Base-by-base conservation (phyloP, 2,329 filamentous ascomycete genomes). In the Pyrenophora teres region DNA sequence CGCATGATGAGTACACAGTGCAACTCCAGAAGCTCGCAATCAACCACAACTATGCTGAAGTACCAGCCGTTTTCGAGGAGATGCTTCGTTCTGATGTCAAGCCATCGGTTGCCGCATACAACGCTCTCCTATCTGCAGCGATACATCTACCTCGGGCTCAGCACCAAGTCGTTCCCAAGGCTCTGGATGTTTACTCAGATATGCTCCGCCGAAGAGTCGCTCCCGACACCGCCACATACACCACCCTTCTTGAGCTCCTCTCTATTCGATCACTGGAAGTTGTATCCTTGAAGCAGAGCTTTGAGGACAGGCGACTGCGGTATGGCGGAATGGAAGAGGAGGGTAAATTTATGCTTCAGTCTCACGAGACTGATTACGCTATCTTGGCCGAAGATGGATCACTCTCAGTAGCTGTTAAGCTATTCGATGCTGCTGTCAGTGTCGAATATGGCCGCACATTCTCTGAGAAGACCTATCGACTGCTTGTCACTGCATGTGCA, bases 141-240 rank as follows among this genome's bases (percentile, higher is more conserved):
- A 90, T 97, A 56, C 83, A 90, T 62, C 83, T 97, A 15, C 90
- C 92, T 6, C 80, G 81, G 19, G 87, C 90, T 72, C 89, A 87
- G 74, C 88, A 88, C 46, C 89, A 95, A 76, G 86, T 94, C 45
- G 90, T 96, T 12, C 88, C 91, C 56, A 96, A 96, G 78, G 92
- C 91, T 4, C 82, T 97, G 45, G 92, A 96, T 77, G 89, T 99
- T 45, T 99, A 97, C 74, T 88, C 92, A 13, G 92, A 97, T 71
- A 97, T 99, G 94, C 85, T 96, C 63, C 86, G 88, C 60, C 88
- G 92, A 59, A 88, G 87, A 63, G 87, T 97, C 19, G 78, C 83
- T 16, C 92, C 93, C 6, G 88, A 97, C 71, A 86, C 87, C 46
- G 84, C 89, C 50, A 97, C 93, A 0, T 97, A 96, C 76, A 86